phyloP scores from a whole-genome alignment of 495 filamentous ascomycete genomes.

The Aspergillus bridgeri region DNA sequence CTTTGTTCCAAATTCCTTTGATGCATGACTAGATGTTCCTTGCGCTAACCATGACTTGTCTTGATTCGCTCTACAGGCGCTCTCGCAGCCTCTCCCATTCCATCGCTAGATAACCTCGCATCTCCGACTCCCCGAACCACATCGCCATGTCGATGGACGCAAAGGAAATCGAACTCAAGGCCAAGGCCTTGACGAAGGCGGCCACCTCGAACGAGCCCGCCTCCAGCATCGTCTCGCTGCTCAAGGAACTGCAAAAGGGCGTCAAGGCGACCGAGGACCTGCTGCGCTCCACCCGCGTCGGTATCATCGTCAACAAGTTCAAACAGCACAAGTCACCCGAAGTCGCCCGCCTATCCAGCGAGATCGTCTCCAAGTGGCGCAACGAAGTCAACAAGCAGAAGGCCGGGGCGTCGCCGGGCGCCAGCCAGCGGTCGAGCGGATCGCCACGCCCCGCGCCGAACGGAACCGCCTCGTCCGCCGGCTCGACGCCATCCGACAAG shows the following conservation, averaged over 20 bases:
- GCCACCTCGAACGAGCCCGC: slow-evolving; percentile 63
- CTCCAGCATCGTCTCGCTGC: slow-evolving; percentile 59
- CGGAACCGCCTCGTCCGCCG: slow-evolving; percentile 36
- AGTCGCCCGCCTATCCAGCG: slow-evolving; percentile 67
- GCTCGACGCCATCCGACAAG: slow-evolving; percentile 45
- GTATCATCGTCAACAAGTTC: slow-evolving; percentile 81
- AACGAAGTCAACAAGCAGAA: slow-evolving; percentile 74
- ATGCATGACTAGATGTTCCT: not conserved
- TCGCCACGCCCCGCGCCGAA: slow-evolving; percentile 40
- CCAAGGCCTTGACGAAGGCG: slow-evolving; percentile 75
- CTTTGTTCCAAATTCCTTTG: not conserved
- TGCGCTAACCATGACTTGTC: slow-evolving; percentile 2
- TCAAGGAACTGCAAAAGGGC: slow-evolving; percentile 73
- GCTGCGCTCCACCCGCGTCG: slow-evolving; percentile 79
- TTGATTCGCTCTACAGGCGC: not conserved
- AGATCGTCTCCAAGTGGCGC: slow-evolving; percentile 87
- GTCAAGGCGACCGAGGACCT: slow-evolving; percentile 85
- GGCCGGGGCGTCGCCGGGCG: slow-evolving; percentile 47
- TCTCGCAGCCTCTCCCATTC: not conserved
- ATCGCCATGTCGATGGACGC: slow-evolving; percentile 61
- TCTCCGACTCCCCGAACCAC: slow-evolving; percentile 3
- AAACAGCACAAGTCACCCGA: slow-evolving; percentile 70
- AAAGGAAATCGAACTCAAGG: slow-evolving; percentile 69
- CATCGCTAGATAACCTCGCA: not conserved
- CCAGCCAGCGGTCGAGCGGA: slow-evolving; percentile 39